These are phyloP conservation scores for Pleurozium schreberi DNA, from an alignment of 225 moss, liverwort and hornwort genomes.

Conservation along the genomic window DNA sequence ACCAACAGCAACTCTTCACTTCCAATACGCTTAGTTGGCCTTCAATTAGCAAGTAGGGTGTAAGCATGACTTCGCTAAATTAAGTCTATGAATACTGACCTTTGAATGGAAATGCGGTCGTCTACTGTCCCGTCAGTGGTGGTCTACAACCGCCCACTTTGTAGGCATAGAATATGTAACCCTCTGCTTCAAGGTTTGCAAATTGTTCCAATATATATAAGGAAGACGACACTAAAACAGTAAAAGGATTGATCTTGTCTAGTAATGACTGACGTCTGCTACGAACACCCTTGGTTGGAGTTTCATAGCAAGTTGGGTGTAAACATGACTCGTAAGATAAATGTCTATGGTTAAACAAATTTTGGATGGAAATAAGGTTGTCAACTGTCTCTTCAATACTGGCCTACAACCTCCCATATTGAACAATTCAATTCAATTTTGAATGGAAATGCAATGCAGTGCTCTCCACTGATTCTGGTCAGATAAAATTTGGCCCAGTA, in stretches of 20 bases:
- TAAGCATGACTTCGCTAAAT: neutral
- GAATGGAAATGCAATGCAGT: neutral
- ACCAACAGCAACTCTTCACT: neutral
- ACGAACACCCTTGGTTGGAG: neutral
- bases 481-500: neutral
- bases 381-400: neutral
- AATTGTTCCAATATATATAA: neutral
- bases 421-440: neutral
- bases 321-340: neutral
- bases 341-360: neutral
- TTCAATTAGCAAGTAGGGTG: neutral
- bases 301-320: neutral
- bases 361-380: neutral
- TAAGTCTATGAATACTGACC: neutral
- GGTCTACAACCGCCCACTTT: neutral
- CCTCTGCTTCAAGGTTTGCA: neutral
- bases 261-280: neutral
- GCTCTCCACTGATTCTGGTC: neutral
- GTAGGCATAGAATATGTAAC: neutral
- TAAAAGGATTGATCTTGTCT: neutral
- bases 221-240: neutral
- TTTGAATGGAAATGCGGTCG: neutral
- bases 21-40: neutral
- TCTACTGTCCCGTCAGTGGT: neutral
- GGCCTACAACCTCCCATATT: neutral